Conservation (phyloP, 768 basidiomycete species). For the Galerina marginata region DNA sequence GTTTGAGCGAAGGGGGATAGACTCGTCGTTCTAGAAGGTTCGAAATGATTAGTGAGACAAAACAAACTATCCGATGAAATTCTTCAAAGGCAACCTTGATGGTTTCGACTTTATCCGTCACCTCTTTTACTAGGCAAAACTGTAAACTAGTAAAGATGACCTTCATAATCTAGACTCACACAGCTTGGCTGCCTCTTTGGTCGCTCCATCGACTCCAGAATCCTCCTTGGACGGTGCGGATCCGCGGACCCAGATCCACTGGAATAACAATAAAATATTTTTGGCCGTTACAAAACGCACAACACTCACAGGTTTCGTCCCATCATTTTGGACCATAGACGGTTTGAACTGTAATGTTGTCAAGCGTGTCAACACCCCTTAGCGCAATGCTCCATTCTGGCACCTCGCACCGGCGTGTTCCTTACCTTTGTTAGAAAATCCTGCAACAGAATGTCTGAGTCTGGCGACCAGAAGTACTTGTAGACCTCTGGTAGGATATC, state of each 20-base stretch:
- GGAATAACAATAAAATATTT: neutral
- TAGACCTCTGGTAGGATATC: conserved; percentile 47
- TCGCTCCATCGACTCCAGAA: conserved; percentile 35
- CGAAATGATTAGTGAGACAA: neutral
- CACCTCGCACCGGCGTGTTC: too few relatives aligned
- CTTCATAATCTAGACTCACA: conserved; percentile 38
- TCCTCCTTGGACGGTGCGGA: conserved; percentile 29
- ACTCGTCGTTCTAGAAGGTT: conserved; percentile 56
- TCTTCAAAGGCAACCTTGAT: conserved; percentile 54
- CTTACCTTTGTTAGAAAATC: conserved; percentile 63
- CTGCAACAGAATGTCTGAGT: conserved; percentile 46
- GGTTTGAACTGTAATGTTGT: conserved; percentile 60
- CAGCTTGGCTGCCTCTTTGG: conserved; percentile 48
- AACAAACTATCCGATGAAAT: neutral
- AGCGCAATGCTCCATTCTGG: too few relatives aligned
- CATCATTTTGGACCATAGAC: conserved; percentile 80
- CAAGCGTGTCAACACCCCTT: neutral
- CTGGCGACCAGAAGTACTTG: conserved; percentile 57
- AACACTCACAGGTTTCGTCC: conserved; percentile 67
- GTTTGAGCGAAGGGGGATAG: conserved; percentile 69
- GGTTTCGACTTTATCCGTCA: conserved; percentile 59
- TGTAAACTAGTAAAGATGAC: neutral
- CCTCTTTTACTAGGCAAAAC: conserved; percentile 53
- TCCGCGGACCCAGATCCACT: conserved; percentile 74
- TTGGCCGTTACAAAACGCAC: neutral